These are phyloP conservation scores for Teratosphaeria pseudoeucalypti DNA, from an alignment of 2,329 filamentous ascomycete genomes.

Conservation along the genomic window DNA sequence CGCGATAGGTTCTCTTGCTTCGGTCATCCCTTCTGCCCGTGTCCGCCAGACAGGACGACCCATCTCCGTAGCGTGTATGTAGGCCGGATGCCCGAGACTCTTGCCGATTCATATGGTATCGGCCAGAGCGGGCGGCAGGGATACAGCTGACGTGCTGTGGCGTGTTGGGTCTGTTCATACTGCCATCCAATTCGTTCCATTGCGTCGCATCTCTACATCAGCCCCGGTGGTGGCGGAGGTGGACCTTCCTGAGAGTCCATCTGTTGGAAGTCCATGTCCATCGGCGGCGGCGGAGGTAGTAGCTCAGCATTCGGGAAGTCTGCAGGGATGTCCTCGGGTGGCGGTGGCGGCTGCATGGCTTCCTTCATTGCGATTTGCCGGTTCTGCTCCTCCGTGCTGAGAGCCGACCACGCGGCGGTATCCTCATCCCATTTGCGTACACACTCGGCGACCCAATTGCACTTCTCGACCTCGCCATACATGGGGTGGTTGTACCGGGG, in stretches of 20 bases:
- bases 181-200: neutral
- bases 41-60: neutral
- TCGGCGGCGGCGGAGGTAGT: neutral
- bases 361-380: conserved; percentile 7
- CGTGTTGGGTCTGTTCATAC: neutral
- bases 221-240: neutral
- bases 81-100: neutral
- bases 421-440: conserved; percentile 56
- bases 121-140: neutral
- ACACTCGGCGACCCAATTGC: conserved; percentile 58
- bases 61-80: neutral
- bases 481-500: conserved; percentile 57
- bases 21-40: neutral
- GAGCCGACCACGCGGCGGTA: conserved; percentile 47
- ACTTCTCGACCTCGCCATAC: conserved; percentile 58
- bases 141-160: neutral
- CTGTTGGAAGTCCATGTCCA: neutral
- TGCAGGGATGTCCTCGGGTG: neutral
- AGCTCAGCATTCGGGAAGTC: neutral
- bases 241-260: neutral
- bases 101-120: neutral
- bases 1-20: neutral
- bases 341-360: neutral
- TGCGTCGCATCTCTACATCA: neutral
- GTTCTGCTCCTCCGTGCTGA: conserved; percentile 47